phyloP scores from a whole-genome alignment of 2,329 filamentous ascomycete species.

The Periconia macrospinosa region DNA sequence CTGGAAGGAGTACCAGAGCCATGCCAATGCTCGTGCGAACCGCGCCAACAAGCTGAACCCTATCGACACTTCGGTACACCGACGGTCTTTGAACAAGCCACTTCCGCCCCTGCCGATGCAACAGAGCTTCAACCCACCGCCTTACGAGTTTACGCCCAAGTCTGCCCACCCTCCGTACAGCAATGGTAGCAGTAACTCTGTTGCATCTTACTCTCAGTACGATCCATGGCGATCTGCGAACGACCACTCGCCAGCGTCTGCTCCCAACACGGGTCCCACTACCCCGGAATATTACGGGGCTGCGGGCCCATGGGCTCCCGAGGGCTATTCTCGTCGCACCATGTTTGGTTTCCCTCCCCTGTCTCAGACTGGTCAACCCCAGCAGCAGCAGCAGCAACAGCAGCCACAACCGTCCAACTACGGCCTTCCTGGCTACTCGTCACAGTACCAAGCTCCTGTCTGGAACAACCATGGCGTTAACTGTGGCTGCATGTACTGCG shows the following conservation, averaged over 20 bases:
- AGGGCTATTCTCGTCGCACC: conserved; percentile 46
- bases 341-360: conserved; percentile 45
- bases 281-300: conserved; percentile 57
- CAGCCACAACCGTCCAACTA: conserved; percentile 37
- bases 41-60: conserved; percentile 56
- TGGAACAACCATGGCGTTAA: conserved; percentile 43
- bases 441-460: conserved; percentile 38
- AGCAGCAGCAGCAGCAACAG: conserved; percentile 53
- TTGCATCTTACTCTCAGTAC: conserved; percentile 34
- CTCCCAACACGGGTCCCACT: conserved; percentile 56
- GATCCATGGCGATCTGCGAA: conserved; percentile 48
- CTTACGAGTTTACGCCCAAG: conserved; percentile 40
- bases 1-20: conserved; percentile 66
- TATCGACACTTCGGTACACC: conserved; percentile 66
- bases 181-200: conserved; percentile 16
- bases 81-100: conserved; percentile 53
- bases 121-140: conserved; percentile 42
- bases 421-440: conserved; percentile 34
- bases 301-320: conserved; percentile 52
- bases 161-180: conserved; percentile 42
- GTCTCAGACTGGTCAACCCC: conserved; percentile 36
- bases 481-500: conserved; percentile 43
- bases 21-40: conserved; percentile 45
- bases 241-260: conserved; percentile 56
- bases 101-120: conserved; percentile 42